These are phyloP conservation scores for Curvularia lunata DNA, from an alignment of 2,329 filamentous ascomycete genomes.

Conservation along the genomic window DNA sequence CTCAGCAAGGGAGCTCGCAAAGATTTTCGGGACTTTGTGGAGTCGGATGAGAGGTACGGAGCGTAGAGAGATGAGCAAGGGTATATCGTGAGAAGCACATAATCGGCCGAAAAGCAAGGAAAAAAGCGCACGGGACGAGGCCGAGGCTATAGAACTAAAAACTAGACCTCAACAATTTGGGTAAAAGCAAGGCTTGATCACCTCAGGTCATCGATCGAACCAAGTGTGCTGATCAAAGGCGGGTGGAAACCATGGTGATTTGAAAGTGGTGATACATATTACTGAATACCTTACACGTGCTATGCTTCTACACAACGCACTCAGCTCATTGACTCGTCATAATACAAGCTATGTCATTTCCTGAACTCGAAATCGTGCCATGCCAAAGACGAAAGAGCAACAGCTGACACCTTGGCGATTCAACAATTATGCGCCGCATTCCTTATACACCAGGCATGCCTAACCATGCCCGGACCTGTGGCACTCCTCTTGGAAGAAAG, in stretches of 20 bases:
- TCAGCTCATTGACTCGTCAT: slow-evolving; percentile 6
- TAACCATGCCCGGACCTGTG: slow-evolving; percentile 50
- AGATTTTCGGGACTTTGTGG: neutral
- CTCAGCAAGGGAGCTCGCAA: neutral
- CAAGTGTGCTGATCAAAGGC: neutral
- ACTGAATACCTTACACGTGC: slow-evolving; percentile 9
- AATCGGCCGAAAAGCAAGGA: neutral
- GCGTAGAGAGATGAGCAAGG: neutral
- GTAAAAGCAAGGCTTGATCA: neutral
- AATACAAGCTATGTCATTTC: neutral
- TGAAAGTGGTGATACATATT: slow-evolving; percentile 4
- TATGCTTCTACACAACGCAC: slow-evolving; percentile 7
- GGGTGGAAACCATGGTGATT: neutral
- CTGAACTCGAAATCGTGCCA: neutral
- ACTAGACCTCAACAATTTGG: neutral
- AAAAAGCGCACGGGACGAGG: neutral
- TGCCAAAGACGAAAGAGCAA: neutral
- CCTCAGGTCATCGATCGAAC: neutral
- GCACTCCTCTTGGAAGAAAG: slow-evolving; percentile 55
- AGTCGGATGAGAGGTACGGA: neutral
- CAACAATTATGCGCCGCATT: neutral
- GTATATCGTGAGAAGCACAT: neutral
- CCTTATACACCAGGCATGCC: slow-evolving; percentile 56
- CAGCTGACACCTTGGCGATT: neutral
- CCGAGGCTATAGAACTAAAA: neutral